Evolutionary conservation across 768 basidiomycete species (phyloP), one percentile per base, ranked within the genome.

Genomic region (Amyloporia xantha): DNA sequence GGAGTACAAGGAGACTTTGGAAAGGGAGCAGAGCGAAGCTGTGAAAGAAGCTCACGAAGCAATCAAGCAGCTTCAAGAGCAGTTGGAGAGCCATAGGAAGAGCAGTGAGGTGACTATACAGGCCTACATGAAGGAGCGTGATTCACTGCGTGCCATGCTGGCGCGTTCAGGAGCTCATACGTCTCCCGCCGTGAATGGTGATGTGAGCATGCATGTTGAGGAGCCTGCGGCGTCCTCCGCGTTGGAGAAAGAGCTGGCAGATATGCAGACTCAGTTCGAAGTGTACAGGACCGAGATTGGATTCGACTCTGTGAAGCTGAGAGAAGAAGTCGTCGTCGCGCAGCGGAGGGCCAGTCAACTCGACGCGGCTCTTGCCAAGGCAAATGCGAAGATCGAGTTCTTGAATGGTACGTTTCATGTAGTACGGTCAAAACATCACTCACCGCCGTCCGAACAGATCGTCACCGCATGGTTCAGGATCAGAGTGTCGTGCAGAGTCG

Each of bases 41-140:
- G 75, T 98, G 9, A 75, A 78, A 28, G 91, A 96, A 66, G 95
- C 95, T 0, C 87, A 92, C 50, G 83, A 88, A 47, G 83, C 89
- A 1, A 92, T 98, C 57, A 77, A 83, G 50, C 78, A 83, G 30
- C 71, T 97, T 15, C 82, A 82, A 15, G 71, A 78, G 12, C 84
- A 92, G 62, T 71, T 96, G 11, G 90, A 94, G 53, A 70, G 75
- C 35, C 84, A 91, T 66, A 84, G 86, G 66, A 81, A 79, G 65
- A 74, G 72, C 62, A 75, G 77, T 60, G 83, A 86, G 27, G 66
- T 68, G n/a, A 73, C 82, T 39, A 82, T 90, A 36, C 84, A 89
- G 58, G 82, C 86, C 7, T 88, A 86, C 49, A 77, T 86, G 66
- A 88, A 88, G 66, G 95, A 98, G 66, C 71, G 91, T 4, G 96